Evolutionary conservation across 805 yeast genomes (phyloP), one percentile per base, ranked within the genome.

Genomic region (Tetrapisispora pingtungensis): DNA sequence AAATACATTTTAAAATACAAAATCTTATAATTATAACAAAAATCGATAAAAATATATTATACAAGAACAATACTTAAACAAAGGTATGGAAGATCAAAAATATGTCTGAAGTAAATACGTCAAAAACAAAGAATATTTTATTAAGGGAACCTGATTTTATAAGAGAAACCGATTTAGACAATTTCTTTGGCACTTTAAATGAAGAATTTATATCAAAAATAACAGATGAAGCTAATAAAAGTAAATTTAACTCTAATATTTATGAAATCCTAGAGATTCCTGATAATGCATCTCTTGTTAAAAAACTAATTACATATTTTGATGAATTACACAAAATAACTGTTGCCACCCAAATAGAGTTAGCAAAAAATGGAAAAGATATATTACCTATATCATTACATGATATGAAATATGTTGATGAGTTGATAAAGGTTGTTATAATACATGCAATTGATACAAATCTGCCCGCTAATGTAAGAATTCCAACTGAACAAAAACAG

Each of bases 371-470:
- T 3, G 59, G 54, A 7, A 55, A 50, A 28, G 48, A 56, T 22
- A 46, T 69, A 36, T 49, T 84, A 10, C 68, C 82, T 8, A 80
- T 90, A 14, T 85, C 97, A 0, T 68, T 90, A 10, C 88, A 86
- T 54, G 97, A 93, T 59, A 79, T 90, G 73, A 83, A 80, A 57
- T 73, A 77, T 4, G 74, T 93, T 45, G 81, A 83, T 31, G 74
- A 71, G 19, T 57, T 90, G 36, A 61, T 83, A 17, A 82, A 80
- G 49, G 46, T 82, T 10, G 68, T 89, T 1, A 75, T 88, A 0
- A 62, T 82, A 1, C 81, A 80, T 50, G 89, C 95, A 0, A 69
- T 90, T 0, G 82, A 81, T 51, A 77, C 88, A 0, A 74, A 76
- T 41, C 49, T 86, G 0, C 75, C 80, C 0, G 46, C 59, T 8